A percentile compares a stretch with the other conserved stretches of the same genome.
Conservation (phyloP, 2,329 filamentous ascomycete genomes). For the Colletotrichum cereale region DNA sequence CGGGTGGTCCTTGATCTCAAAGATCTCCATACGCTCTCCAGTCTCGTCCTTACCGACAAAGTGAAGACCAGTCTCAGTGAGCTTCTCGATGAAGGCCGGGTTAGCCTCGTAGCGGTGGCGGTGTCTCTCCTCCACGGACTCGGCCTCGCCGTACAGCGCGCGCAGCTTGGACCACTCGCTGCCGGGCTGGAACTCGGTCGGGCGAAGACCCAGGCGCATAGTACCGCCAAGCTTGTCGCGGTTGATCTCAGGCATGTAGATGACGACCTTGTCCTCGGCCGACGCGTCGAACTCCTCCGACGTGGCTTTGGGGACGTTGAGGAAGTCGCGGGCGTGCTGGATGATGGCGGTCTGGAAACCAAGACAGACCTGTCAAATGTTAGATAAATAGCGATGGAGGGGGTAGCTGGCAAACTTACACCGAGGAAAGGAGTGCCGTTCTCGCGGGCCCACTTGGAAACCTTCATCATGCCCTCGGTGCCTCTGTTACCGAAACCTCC, state of each 20-base stretch:
- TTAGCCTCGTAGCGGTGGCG: slow-evolving; percentile 94
- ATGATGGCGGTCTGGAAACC: slow-evolving; percentile 95
- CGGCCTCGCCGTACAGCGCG: slow-evolving; percentile 74
- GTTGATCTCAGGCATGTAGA: slow-evolving; percentile 93
- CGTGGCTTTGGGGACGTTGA: slow-evolving; percentile 68
- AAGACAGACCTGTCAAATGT: slow-evolving; percentile 73
- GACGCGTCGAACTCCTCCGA: slow-evolving; percentile 68
- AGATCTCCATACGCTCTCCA: slow-evolving; percentile 83
- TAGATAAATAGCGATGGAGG: background rate
- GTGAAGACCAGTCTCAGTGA: slow-evolving; percentile 77
- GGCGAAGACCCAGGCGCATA: slow-evolving; percentile 84
- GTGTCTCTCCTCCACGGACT: slow-evolving; percentile 78
- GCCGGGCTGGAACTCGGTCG: slow-evolving; percentile 79
- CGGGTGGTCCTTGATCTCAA: slow-evolving; percentile 86
- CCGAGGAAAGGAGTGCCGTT: slow-evolving; percentile 87
- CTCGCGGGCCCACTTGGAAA: slow-evolving; percentile 87
- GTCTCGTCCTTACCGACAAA: slow-evolving; percentile 86
- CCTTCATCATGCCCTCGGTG: slow-evolving; percentile 89
- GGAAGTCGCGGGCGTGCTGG: slow-evolving; percentile 84
- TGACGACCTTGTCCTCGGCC: slow-evolving; percentile 77
- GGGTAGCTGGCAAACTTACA: background rate
- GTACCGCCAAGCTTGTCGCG: slow-evolving; percentile 84
- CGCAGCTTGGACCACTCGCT: slow-evolving; percentile 85
- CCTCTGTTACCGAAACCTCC: slow-evolving; percentile 87
- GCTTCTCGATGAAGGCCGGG: slow-evolving; percentile 76